Base-by-base conservation (phyloP, 192 early-diverging fungal genomes). In the Borealophlyctis nickersoniae region DNA sequence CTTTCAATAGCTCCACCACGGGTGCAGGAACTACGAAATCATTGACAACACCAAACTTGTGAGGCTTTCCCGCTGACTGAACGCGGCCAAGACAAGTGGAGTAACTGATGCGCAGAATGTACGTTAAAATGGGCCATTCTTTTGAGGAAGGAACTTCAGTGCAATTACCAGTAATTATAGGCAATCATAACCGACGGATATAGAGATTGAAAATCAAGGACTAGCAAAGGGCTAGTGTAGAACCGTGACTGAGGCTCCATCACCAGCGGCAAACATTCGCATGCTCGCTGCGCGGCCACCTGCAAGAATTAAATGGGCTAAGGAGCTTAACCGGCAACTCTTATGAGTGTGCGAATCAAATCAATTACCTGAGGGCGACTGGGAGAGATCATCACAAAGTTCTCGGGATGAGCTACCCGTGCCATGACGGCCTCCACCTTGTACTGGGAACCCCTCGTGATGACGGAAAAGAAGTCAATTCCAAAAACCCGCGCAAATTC, bases 121-220 rank as follows among this genome's bases (percentile, higher is more conserved):
- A 13, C 39, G 19, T 45, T 45, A 19, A 45, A 19, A 13, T 45
- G 39, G 7, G 9, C 39, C 23, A 28, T 28, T 9, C 52, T 11
- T 23, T 5, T 7, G 58, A 70, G 22, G 52, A 67, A 24, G 1
- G 23, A 26, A 14, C 32, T 27, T 28, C 24, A 1, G 13, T 29
- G 22, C 34, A 60, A 56, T 24, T 59, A 83, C 80, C 95, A 98
- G 49, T 90, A 92, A 69, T 98, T 98, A 75, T 94, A 98, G 0
- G 93, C 95, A 69, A 96, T 95, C 87, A 98, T 94, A 16, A 98
- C 79, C 63, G 91, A 93, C 22, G 95, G 95, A 58, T 98, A 98
- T 19, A 98, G 74, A 51, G 88, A 90, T 67, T 96, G 94, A 53
- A 96, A 98, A 74, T 98, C 95, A 30, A 96, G 74, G 3, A 98